Conservation (phyloP, 371 early-diverging fungal genomes). For the Coemansia sp. region DNA sequence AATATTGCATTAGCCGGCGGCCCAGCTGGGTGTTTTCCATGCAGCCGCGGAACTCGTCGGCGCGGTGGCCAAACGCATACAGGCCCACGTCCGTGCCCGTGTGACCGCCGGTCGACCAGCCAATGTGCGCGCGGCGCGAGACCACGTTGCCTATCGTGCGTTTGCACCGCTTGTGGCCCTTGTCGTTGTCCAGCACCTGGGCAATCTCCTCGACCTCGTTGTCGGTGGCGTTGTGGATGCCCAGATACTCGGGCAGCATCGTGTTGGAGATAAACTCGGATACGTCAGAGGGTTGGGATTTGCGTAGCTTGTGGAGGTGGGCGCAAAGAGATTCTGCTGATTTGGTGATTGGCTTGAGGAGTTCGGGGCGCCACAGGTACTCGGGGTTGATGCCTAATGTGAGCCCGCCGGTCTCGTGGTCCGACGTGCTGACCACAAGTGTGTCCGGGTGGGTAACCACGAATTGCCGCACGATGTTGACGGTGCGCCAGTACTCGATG, state of each 20-base stretch:
- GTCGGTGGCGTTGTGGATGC: constrained; percentile 52
- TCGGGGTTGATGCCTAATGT: constrained; percentile 74
- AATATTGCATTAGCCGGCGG: constrained; percentile 61
- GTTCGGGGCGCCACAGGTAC: constrained; percentile 86
- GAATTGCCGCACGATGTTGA: constrained; percentile 69
- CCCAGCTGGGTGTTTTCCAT: constrained; percentile 90
- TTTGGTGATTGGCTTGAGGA: constrained; percentile 61
- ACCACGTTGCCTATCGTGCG: constrained; percentile 67
- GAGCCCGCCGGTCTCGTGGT: constrained; percentile 96
- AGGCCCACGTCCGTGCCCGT: constrained; percentile 94
- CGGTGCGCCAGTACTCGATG: constrained; percentile 80
- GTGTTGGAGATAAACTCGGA: constrained; percentile 45
- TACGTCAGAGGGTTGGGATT: constrained; percentile 17
- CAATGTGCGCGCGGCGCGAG: constrained; percentile 68
- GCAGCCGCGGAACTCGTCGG: constrained; percentile 60
- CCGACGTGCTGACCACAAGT: constrained; percentile 82
- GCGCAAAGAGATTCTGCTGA: constrained; percentile 66
- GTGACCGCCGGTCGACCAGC: constrained; percentile 93
- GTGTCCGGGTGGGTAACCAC: constrained; percentile 74
- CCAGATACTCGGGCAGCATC: constrained; percentile 63
- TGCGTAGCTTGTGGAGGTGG: constrained; percentile 4
- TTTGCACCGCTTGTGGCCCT: constrained; percentile 48
- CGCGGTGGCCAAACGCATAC: constrained; percentile 69
- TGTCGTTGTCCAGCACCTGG: background rate
- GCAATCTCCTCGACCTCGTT: background rate